A percentile compares a stretch with the other conserved stretches of the same genome.
Evolutionary conservation across 345 rosid genomes (phyloP).

Genomic region (Lenwebbia sp.): DNA sequence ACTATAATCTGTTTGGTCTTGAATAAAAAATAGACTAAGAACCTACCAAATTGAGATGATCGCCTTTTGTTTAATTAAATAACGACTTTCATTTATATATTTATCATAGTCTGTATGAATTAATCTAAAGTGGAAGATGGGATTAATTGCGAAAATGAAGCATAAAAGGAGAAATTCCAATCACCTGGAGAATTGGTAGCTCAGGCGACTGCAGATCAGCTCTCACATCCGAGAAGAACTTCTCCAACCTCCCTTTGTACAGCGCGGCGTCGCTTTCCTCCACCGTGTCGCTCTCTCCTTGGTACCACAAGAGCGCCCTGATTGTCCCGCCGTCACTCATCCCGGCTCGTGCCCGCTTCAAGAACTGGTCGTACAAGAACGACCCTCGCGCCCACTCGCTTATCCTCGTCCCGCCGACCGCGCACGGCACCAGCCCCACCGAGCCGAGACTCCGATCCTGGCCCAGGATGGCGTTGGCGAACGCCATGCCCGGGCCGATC

Average conservation of each 20-base stretch:
- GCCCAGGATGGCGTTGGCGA: conserved; percentile 42
- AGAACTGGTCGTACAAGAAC: conserved; percentile 40
- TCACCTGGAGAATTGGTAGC: conserved; percentile 64
- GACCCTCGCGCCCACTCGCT: conserved; percentile 65
- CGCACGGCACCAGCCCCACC: conserved; percentile 82
- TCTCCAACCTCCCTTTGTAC: conserved; percentile 34
- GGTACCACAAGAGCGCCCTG: conserved; percentile 65
- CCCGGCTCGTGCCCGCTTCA: conserved; percentile 30
- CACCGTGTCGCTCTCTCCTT: conserved; percentile 76
- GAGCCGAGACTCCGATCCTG: conserved; percentile 12
- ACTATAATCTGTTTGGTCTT: neutral
- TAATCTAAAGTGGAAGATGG: neutral
- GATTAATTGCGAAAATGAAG: neutral
- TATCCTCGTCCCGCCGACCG: conserved; percentile 68
- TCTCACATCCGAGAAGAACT: conserved; percentile 45
- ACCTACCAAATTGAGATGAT: neutral
- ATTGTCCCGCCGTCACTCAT: conserved; percentile 26
- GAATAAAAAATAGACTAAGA: neutral
- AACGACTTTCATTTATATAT: neutral
- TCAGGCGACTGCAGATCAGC: conserved; percentile 45
- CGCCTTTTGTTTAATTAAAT: neutral
- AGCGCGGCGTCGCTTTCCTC: conserved; percentile 28
- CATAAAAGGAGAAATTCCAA: neutral
- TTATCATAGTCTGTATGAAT: no score
- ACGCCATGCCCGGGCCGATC: conserved; percentile 88